Percentiles rank a stretch among this genome's conserved stretches.
Evolutionary conservation across 2,329 filamentous ascomycete species (phyloP).

Genomic region (Fusarium sp.): DNA sequence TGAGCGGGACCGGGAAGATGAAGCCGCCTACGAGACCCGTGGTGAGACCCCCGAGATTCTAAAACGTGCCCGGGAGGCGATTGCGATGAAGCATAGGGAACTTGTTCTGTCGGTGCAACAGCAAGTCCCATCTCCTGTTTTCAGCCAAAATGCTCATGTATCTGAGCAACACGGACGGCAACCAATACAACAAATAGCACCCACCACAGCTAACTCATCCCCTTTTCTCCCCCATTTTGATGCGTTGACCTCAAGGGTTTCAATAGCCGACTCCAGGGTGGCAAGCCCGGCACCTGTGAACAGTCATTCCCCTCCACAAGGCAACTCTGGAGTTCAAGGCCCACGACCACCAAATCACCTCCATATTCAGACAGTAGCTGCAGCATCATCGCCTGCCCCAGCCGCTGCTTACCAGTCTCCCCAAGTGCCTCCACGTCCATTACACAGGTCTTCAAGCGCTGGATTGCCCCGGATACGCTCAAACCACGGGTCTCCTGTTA

Average conservation of each 20-base stretch:
- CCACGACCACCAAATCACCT: slow-evolving; percentile 15
- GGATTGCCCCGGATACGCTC: slow-evolving; percentile 8
- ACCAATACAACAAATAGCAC: slow-evolving; percentile 18
- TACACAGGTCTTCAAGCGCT: slow-evolving; percentile 19
- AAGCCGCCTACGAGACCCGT: slow-evolving; percentile 27
- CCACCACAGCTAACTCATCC: slow-evolving; percentile 18
- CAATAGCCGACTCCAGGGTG: slow-evolving; percentile 10
- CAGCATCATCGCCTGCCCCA: slow-evolving; percentile 2
- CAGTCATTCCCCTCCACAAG: slow-evolving; percentile 3
- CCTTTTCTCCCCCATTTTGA: slow-evolving; percentile 26
- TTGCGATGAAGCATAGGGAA: slow-evolving; percentile 24
- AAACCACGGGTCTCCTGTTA: slow-evolving; percentile 17
- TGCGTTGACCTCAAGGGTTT: not conserved
- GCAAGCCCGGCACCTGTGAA: slow-evolving; percentile 19
- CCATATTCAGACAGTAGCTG: slow-evolving; percentile 14
- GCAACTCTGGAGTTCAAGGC: slow-evolving; percentile 16
- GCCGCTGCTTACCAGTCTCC: slow-evolving; percentile 23
- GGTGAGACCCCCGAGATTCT: slow-evolving; percentile 23
- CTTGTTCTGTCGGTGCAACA: slow-evolving; percentile 22
- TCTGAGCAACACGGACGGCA: slow-evolving; percentile 22
- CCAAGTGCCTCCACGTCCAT: slow-evolving; percentile 6
- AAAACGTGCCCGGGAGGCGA: slow-evolving; percentile 11
- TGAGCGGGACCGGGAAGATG: slow-evolving; percentile 42
- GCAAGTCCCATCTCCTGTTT: slow-evolving; percentile 21
- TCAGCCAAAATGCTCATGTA: slow-evolving; percentile 5